Percentiles rank a stretch among this genome's conserved stretches.
Evolutionary conservation across 495 filamentous ascomycete species (phyloP).

Genomic region (Penicillium turbatum): DNA sequence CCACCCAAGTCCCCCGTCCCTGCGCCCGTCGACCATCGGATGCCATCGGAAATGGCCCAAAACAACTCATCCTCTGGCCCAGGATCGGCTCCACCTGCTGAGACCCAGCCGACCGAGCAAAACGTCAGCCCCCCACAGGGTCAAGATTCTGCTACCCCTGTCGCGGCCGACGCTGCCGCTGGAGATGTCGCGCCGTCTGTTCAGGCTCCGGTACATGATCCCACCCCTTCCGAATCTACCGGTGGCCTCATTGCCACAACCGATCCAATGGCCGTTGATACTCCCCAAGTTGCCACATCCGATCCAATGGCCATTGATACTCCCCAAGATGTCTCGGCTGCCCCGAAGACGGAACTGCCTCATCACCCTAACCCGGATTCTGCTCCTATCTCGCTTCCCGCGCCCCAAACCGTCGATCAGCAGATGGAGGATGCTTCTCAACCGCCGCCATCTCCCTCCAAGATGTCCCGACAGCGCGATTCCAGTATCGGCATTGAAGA

Average conservation of each 20-base stretch:
- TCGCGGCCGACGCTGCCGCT: not conserved
- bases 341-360: slow-evolving; percentile 33
- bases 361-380: slow-evolving; percentile 28
- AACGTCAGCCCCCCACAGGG: not conserved
- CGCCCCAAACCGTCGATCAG: slow-evolving; percentile 29
- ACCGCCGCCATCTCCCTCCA: slow-evolving; percentile 44
- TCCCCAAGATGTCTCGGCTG: slow-evolving; percentile 8
- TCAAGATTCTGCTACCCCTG: not conserved
- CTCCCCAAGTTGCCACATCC: slow-evolving; percentile 8
- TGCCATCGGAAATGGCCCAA: slow-evolving; percentile 9
- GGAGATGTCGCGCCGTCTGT: not conserved
- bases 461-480: slow-evolving; percentile 67
- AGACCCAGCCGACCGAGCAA: slow-evolving; percentile 11
- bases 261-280: slow-evolving; percentile 21
- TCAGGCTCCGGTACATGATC: slow-evolving; percentile 2
- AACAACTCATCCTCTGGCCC: not conserved
- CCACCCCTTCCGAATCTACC: slow-evolving; percentile 1
- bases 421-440: slow-evolving; percentile 41
- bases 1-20: slow-evolving; percentile 33
- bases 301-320: slow-evolving; percentile 22
- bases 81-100: slow-evolving; percentile 8
- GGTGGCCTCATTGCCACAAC: slow-evolving; percentile 7
- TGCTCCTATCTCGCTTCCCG: slow-evolving; percentile 11
- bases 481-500: slow-evolving; percentile 60
- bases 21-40: slow-evolving; percentile 5